Conservation (phyloP, 2,329 filamentous ascomycete genomes). For the Endoconidiophora laricicola region DNA sequence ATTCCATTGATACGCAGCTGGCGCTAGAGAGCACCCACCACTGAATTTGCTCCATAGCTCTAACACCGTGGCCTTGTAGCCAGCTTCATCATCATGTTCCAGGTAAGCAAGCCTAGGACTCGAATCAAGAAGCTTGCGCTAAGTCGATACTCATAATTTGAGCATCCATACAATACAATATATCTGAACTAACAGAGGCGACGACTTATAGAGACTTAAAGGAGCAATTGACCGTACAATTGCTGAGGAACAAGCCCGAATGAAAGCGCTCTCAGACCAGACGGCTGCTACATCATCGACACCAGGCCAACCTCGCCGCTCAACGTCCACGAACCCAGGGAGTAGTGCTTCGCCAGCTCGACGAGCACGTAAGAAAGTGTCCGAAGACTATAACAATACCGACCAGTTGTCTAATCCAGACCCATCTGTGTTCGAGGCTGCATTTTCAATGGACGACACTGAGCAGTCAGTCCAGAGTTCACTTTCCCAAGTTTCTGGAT, state of each 20-base stretch:
- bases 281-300: constrained; percentile 23
- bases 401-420: constrained; percentile 45
- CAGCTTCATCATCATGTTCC: no score
- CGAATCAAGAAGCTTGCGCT: no score
- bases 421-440: constrained; percentile 72
- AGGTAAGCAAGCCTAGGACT: no score
- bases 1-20: no score
- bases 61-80: no score
- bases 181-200: no score
- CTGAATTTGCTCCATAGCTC: no score
- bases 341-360: constrained; percentile 15
- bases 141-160: no score
- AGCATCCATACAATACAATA: no score
- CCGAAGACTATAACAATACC: constrained; percentile 19
- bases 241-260: constrained; percentile 77
- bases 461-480: constrained; percentile 25
- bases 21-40: no score
- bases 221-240: constrained; percentile 76
- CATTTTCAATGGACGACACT: constrained; percentile 66
- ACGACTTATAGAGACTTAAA: constrained; percentile 48
- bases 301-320: constrained; percentile 25
- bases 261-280: constrained; percentile 37
- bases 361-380: constrained; percentile 18
- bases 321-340: constrained; percentile 15
- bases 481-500: background rate